phyloP scores from a whole-genome alignment of 2,329 filamentous ascomycete genomes.

The Fusarium annulatum region DNA sequence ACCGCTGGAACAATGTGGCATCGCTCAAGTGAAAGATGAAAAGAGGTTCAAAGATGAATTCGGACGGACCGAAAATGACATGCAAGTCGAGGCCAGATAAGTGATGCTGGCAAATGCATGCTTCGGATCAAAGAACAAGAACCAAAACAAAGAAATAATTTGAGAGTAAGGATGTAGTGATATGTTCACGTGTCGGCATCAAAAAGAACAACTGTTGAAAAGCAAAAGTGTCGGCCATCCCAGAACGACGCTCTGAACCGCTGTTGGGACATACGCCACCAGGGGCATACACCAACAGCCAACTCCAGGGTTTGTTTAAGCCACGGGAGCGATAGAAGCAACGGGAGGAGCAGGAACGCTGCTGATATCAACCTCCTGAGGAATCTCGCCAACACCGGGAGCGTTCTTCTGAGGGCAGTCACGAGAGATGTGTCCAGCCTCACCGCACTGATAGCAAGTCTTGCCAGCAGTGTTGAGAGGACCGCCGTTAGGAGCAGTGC shows the following conservation, averaged over 20 bases:
- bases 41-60: slow-evolving; percentile 44
- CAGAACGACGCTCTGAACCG: slow-evolving; percentile 11
- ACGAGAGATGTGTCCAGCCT: slow-evolving; percentile 94
- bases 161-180: slow-evolving; percentile 35
- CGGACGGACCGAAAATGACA: slow-evolving; percentile 46
- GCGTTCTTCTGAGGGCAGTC: slow-evolving; percentile 84
- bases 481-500: slow-evolving; percentile 95
- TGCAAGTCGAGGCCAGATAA: slow-evolving; percentile 44
- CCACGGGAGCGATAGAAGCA: slow-evolving; percentile 57
- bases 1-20: slow-evolving; percentile 13
- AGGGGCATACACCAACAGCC: slow-evolving; percentile 18
- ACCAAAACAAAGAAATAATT: slow-evolving; percentile 47
- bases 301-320: slow-evolving; percentile 44
- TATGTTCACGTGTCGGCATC: slow-evolving; percentile 48
- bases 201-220: slow-evolving; percentile 42
- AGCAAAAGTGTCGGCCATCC: slow-evolving; percentile 34
- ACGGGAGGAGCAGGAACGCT: slow-evolving; percentile 58
- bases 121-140: slow-evolving; percentile 47
- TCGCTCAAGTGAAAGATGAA: slow-evolving; percentile 32
- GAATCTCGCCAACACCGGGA: slow-evolving; percentile 59
- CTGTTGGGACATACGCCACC: slow-evolving; percentile 19
- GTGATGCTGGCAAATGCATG: slow-evolving; percentile 45
- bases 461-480: slow-evolving; percentile 96
- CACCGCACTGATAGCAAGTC: slow-evolving; percentile 98
- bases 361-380: slow-evolving; percentile 56